Base-by-base conservation (phyloP, 108 stramenopile species). In the Cyclotella choctawhatcheeana region DNA sequence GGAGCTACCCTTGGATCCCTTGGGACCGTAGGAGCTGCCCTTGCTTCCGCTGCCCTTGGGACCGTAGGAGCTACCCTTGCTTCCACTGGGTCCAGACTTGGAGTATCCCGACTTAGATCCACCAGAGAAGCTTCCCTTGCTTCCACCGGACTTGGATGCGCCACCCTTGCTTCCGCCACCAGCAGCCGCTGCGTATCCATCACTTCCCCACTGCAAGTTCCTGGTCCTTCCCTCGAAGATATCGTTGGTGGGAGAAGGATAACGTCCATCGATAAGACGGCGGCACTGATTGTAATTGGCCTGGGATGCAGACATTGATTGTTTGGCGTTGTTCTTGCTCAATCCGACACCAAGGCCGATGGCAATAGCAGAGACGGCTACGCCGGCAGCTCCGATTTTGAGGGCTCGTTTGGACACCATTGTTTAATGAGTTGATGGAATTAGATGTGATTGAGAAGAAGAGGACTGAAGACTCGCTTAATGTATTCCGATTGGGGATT, bases 311-410 rank as follows among this genome's bases (percentile, higher is more conserved):
- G 73, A 33, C 2, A 25, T 35, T 7, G 62, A 12, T 25, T 65
- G 64, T 3, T 31, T 47, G 13, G 30, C 30, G 31, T 52, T 63
- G 32, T 58, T 74, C 53, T 65, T 64, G 55, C 30, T 26, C 32
- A 74, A 44, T 13, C 73, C 73, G 13, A 74, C 73, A 13, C 73
- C 73, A n/a, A 74, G 64, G 27, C 73, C 73, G 45, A 74, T 58
- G 18, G 64, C 73, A 18, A 74, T 24, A n/a, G 64, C 64, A 2
- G 56, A 50, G 32, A 74, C 56, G 40, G 73, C 64, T 16, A 58
- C 54, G n/a, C 73, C 73, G 2, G 32, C 43, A 14, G 52, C 55
- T 48, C 55, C 73, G 44, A 74, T 35, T 21, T 74, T 74, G 44
- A 74, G 21, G 25, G 60, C 40, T 53, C 53, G 64, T 30, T 63